A percentile compares a stretch with the other conserved stretches of the same genome.
phyloP scores from a whole-genome alignment of 1,284 basidiomycete species.

The Heimioporus retisporus region DNA sequence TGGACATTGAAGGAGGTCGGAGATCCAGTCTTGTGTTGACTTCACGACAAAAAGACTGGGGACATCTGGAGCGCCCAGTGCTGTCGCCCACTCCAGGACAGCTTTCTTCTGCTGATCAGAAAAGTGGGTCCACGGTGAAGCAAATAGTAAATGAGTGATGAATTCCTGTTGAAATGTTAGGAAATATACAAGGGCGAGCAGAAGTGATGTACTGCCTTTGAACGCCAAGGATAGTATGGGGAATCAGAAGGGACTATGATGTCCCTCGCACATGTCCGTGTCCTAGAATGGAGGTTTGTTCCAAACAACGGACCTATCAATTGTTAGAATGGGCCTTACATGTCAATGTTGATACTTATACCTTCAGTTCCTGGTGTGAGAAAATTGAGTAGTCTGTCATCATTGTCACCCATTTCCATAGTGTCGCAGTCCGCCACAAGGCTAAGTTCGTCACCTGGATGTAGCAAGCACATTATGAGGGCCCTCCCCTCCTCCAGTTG shows the following conservation, averaged over 20 bases:
- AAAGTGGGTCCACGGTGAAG: constrained; percentile 35
- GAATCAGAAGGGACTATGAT: constrained; percentile 7
- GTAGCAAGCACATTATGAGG: constrained; percentile 8
- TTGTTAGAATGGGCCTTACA: not conserved
- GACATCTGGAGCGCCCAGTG: constrained; percentile 33
- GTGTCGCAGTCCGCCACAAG: not conserved
- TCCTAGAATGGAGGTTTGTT: not conserved
- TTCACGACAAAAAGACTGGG: constrained; percentile 28
- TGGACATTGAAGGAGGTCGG: constrained; percentile 6
- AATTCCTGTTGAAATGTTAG: constrained; percentile 21
- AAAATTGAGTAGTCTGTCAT: too few relatives aligned
- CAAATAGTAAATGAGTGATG: constrained; percentile 40
- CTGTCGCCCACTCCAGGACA: constrained; percentile 39
- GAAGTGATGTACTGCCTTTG: constrained; percentile 13
- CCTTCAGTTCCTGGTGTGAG: not conserved
- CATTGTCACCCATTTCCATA: too few relatives aligned
- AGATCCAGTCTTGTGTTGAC: constrained; percentile 12
- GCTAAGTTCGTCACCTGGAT: constrained; percentile 14
- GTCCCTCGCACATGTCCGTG: not conserved
- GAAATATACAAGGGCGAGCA: not conserved
- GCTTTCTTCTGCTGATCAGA: constrained; percentile 40
- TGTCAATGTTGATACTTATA: not conserved
- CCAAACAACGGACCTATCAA: constrained; percentile 2
- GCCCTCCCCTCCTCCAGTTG: constrained; percentile 10
- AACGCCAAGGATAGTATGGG: constrained; percentile 25